These are phyloP conservation scores for Athelia psychrophila DNA, from an alignment of 1,284 basidiomycete genomes.

Conservation along the genomic window DNA sequence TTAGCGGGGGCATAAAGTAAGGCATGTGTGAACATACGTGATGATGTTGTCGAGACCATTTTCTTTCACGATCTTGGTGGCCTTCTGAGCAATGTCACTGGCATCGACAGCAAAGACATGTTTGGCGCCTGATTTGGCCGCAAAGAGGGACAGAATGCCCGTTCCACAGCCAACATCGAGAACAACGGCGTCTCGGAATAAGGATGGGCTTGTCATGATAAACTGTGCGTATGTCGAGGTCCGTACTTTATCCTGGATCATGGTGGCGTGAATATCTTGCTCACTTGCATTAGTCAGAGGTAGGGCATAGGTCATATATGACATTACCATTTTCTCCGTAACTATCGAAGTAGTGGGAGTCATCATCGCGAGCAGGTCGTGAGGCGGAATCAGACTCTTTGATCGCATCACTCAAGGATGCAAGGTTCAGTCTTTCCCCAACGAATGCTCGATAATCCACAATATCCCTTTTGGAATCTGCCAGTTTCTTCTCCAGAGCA, in stretches of 20 bases:
- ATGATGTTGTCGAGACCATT: slow-evolving; percentile 81
- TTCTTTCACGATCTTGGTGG: slow-evolving; percentile 74
- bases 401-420: slow-evolving; percentile 39
- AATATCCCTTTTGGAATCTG: slow-evolving; percentile 50
- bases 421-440: slow-evolving; percentile 44
- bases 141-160: slow-evolving; percentile 91
- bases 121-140: slow-evolving; percentile 89
- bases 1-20: neutral
- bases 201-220: slow-evolving; percentile 80
- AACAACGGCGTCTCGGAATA: slow-evolving; percentile 86
- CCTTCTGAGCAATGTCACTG: slow-evolving; percentile 82
- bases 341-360: slow-evolving; percentile 92
- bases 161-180: slow-evolving; percentile 96
- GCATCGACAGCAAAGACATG: slow-evolving; percentile 95
- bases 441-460: slow-evolving; percentile 59
- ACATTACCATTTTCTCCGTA: slow-evolving; percentile 84
- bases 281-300: neutral
- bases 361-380: slow-evolving; percentile 63
- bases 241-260: slow-evolving; percentile 88
- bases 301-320: slow-evolving; percentile 1
- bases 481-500: slow-evolving; percentile 51
- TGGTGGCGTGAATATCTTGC: slow-evolving; percentile 74
- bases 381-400: slow-evolving; percentile 34
- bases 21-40: slow-evolving; percentile 43
- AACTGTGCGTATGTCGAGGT: slow-evolving; percentile 93